phyloP scores from a whole-genome alignment of 2,329 filamentous ascomycete genomes.

The Cladosporium colombiae region DNA sequence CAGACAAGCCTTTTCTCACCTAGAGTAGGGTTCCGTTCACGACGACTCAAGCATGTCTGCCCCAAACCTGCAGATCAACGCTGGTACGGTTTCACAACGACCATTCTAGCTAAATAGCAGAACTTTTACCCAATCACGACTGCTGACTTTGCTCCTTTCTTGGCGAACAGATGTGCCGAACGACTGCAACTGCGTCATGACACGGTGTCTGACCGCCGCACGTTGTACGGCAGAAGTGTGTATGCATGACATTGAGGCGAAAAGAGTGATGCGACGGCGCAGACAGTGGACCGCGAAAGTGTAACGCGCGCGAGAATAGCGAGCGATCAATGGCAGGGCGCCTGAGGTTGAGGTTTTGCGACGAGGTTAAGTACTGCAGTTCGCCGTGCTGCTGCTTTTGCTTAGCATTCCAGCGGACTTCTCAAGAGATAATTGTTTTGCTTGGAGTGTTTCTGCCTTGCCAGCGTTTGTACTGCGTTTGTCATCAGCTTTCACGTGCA shows the following conservation, averaged over 20 bases:
- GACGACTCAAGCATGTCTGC: slow-evolving; percentile 2
- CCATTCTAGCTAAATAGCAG: background rate
- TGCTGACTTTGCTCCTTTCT: slow-evolving; percentile 6
- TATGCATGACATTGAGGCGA: slow-evolving; percentile 4
- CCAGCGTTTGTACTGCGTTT: background rate
- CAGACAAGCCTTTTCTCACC: slow-evolving; percentile 11
- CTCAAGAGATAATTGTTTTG: background rate
- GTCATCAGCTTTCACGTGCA: slow-evolving; percentile 11
- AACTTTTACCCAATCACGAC: slow-evolving; percentile 4
- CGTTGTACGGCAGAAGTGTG: slow-evolving; percentile 1
- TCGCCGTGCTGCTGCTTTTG: background rate
- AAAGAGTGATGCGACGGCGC: slow-evolving; percentile 8
- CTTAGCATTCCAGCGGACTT: slow-evolving; percentile 7
- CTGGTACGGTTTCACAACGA: slow-evolving; percentile 8
- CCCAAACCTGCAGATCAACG: slow-evolving; percentile 10
- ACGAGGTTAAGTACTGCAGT: background rate
- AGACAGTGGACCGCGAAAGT: slow-evolving; percentile 3
- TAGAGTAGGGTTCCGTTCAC: slow-evolving; percentile 6
- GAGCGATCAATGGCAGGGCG: background rate
- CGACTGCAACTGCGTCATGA: background rate
- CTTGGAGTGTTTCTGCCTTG: background rate
- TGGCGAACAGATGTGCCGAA: background rate
- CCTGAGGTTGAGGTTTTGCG: background rate
- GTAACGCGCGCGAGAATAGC: slow-evolving; percentile 7
- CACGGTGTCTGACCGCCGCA: slow-evolving; percentile 7